phyloP scores from a whole-genome alignment of 352 stramenopile genomes.

The Phytophthora pseudosyringae region DNA sequence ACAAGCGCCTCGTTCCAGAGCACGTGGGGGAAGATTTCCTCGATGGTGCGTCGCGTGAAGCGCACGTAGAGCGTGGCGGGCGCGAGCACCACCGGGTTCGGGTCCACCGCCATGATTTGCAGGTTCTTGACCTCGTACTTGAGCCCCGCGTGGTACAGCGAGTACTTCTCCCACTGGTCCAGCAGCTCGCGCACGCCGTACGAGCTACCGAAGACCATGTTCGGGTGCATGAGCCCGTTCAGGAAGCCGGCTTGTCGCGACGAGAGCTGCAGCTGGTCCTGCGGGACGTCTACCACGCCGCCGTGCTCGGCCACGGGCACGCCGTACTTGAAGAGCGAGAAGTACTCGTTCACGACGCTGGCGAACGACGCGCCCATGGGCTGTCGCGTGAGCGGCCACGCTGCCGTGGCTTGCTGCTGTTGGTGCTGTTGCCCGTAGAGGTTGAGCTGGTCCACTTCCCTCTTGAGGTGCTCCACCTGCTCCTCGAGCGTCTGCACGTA shows the following conservation, averaged over 20 bases:
- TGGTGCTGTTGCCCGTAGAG: constrained; percentile 13
- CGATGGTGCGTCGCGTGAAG: constrained; percentile 64
- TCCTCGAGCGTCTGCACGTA: constrained; percentile 51
- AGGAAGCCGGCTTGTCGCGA: constrained; percentile 42
- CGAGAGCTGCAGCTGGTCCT: constrained; percentile 36
- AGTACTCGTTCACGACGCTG: constrained; percentile 65
- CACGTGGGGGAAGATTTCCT: constrained; percentile 74
- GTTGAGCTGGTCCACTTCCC: constrained; percentile 49
- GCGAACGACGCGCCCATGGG: constrained; percentile 36
- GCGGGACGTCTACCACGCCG: constrained; percentile 9
- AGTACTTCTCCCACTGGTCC: constrained; percentile 74
- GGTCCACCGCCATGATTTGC: constrained; percentile 48
- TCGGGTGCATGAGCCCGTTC: constrained; percentile 51
- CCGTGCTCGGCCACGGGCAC: constrained; percentile 40
- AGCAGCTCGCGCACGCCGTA: constrained; percentile 53
- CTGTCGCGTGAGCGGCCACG: constrained; percentile 26
- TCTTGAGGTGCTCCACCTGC: constrained; percentile 57
- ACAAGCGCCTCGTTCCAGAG: constrained; percentile 68
- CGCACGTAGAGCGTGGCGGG: constrained; percentile 56
- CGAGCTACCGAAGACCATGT: constrained; percentile 59
- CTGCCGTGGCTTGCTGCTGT: constrained; percentile 18
- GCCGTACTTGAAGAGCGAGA: constrained; percentile 65
- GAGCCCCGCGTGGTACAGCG: constrained; percentile 57
- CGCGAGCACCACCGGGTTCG: constrained; percentile 51
- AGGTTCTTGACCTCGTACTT: constrained; percentile 54